Evolutionary conservation across 768 basidiomycete species (phyloP).

Genomic region (Kwoniella sp.): DNA sequence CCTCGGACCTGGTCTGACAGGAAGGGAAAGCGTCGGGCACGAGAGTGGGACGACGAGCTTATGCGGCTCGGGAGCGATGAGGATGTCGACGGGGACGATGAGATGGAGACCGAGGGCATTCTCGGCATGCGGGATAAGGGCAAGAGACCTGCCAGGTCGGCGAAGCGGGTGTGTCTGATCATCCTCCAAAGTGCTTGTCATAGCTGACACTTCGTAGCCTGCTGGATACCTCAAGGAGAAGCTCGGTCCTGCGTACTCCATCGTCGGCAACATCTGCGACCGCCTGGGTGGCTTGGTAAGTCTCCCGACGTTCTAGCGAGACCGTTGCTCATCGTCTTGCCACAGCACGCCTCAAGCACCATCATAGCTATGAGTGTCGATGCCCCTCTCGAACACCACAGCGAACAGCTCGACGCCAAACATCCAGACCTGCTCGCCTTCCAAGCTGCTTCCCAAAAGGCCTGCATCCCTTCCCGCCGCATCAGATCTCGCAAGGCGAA

Average conservation of each 20-base stretch:
- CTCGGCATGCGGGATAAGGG: constrained; percentile 2
- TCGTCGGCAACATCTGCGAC: constrained; percentile 12
- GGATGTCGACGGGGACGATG: constrained; percentile 11
- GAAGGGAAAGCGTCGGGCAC: constrained; percentile 5
- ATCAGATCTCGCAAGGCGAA: not conserved
- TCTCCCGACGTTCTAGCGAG: not conserved
- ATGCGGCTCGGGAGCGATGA: not conserved
- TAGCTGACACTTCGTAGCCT: not conserved
- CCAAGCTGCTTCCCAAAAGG: not conserved
- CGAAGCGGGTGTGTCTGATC: constrained; percentile 1
- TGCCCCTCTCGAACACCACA: not conserved
- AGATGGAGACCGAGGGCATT: constrained; percentile 13
- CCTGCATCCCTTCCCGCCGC: not conserved
- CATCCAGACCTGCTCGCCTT: not conserved
- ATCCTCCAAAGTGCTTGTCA: not conserved
- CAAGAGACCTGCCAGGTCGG: constrained; percentile 1
- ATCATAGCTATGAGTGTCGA: constrained; percentile 12
- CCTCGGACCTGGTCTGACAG: not conserved
- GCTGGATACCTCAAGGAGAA: constrained; percentile 6
- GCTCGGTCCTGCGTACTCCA: not conserved
- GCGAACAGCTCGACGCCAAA: not conserved
- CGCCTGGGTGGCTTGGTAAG: constrained; percentile 14
- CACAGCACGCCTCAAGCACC: constrained; percentile 12
- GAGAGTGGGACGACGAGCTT: constrained; percentile 1
- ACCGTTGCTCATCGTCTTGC: not conserved